Conservation (phyloP, 2,329 filamentous ascomycete species). For the Cladosporium sphaerospermum region DNA sequence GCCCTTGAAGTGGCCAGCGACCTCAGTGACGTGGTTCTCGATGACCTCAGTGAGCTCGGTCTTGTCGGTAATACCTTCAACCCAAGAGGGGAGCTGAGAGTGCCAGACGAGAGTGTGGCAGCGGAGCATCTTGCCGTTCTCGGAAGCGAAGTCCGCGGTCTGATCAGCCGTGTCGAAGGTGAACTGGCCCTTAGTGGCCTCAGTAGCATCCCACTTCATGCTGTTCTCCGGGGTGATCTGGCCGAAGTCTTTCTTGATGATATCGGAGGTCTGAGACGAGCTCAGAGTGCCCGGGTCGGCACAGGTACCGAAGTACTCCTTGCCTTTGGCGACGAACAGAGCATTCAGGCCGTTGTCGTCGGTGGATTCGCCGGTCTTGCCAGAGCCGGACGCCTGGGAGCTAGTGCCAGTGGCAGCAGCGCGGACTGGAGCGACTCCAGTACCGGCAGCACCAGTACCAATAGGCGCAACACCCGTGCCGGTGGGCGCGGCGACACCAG, state of each 20-base stretch:
- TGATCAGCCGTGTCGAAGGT: conserved; percentile 53
- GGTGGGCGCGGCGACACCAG: not conserved
- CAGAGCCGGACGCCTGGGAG: not conserved
- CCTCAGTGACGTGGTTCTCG: conserved; percentile 52
- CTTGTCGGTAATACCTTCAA: conserved; percentile 49
- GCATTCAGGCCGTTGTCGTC: conserved; percentile 43
- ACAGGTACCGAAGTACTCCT: conserved; percentile 55
- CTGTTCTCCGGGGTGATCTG: conserved; percentile 60
- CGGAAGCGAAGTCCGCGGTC: conserved; percentile 52
- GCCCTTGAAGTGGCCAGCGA: conserved; percentile 56
- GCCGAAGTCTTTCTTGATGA: conserved; percentile 58
- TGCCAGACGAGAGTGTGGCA: conserved; percentile 65
- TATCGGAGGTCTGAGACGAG: conserved; percentile 44
- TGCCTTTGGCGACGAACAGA: conserved; percentile 56
- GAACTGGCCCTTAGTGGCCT: conserved; percentile 47
- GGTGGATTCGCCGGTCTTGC: conserved; percentile 3
- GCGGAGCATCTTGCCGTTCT: conserved; percentile 54
- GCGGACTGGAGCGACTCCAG: not conserved
- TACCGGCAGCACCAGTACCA: not conserved
- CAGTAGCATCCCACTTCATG: conserved; percentile 62
- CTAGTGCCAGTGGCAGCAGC: not conserved
- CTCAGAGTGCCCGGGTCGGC: conserved; percentile 51
- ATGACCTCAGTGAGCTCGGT: conserved; percentile 50
- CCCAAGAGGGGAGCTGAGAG: conserved; percentile 49
- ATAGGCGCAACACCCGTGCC: conserved; percentile 1